These are phyloP conservation scores for Metschnikowia koreensis DNA, from an alignment of 805 yeast species.

Conservation along the genomic window DNA sequence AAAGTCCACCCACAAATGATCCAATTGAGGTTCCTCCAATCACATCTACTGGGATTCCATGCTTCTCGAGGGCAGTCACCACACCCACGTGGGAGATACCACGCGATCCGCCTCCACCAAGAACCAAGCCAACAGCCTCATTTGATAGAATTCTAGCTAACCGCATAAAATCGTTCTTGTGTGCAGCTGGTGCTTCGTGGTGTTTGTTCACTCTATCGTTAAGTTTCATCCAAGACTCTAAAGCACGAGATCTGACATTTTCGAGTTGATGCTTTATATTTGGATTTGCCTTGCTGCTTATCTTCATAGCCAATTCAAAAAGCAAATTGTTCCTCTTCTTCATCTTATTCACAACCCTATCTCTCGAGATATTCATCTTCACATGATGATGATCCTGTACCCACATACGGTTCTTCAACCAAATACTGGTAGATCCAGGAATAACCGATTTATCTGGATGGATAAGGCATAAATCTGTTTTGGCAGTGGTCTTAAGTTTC, in stretches of 20 bases:
- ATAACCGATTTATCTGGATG: constrained; percentile 81
- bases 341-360: constrained; percentile 15
- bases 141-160: constrained; percentile 88
- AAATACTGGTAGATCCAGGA: constrained; percentile 79
- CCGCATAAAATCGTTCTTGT: constrained; percentile 74
- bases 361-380: constrained; percentile 52
- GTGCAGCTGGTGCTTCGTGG: constrained; percentile 19
- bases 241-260: constrained; percentile 30
- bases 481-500: constrained; percentile 75
- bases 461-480: constrained; percentile 80
- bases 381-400: constrained; percentile 91
- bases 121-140: constrained; percentile 88
- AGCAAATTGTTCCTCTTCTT: constrained; percentile 26
- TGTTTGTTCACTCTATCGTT: constrained; percentile 22
- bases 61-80: constrained; percentile 83
- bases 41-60: constrained; percentile 89
- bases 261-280: constrained; percentile 32
- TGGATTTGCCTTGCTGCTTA: constrained; percentile 34
- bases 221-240: constrained; percentile 26
- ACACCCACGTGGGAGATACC: constrained; percentile 93
- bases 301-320: constrained; percentile 35
- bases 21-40: constrained; percentile 98
- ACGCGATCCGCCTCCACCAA: constrained; percentile 98
- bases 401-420: constrained; percentile 89
- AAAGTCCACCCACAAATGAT: constrained; percentile 90